Base-by-base conservation (phyloP, 2,329 filamentous ascomycete species). In the Pezicula radicicola region DNA sequence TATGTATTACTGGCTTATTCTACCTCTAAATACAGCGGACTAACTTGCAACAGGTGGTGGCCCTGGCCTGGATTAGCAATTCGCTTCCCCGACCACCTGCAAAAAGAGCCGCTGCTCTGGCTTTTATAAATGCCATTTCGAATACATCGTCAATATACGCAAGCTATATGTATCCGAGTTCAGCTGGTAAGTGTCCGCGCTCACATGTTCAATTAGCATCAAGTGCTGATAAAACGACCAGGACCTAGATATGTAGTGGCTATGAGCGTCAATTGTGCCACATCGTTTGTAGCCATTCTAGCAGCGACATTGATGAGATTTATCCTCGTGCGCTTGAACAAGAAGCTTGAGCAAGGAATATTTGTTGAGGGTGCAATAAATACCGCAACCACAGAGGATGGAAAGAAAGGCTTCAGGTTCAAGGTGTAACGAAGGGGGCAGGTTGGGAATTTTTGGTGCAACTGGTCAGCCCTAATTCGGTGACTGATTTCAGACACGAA, bases 1-100 rank as follows among this genome's bases (percentile, higher is more conserved):
- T 90, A 84, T 63, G 87, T 87, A 7, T 19, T 19, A 2, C 19
- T 19, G 19, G 19, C 19, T 3, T 25, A 25, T 7, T 25, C 25
- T 25, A 7, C 25, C 25, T 25, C 6, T 25, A 25, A 25, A 25
- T 25, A 25, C 25, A 25, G 6, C 5, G 5, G 25, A 25, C 25
- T 25, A 25, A 25, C 25, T 25, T 25, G 6, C 25, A 25, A 7
- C 25, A 25, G 25, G 25, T 25, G 1, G 84, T 89, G 1, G 77
- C 77, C 1, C 72, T 89, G 4, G 80, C 84, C 2, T 94, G 89
- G 89, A 90, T 92, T 57, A 83, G 80, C 44, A 89, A 88, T 64
- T 87, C 84, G 1, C 76, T 93, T 48, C 88, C 88, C 0, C 80
- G 88, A 5, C 89, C 89, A 3, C 86, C 88, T 0, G 84, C 88